phyloP scores from a whole-genome alignment of 257 asterid genomes.

The Vinca minor region DNA sequence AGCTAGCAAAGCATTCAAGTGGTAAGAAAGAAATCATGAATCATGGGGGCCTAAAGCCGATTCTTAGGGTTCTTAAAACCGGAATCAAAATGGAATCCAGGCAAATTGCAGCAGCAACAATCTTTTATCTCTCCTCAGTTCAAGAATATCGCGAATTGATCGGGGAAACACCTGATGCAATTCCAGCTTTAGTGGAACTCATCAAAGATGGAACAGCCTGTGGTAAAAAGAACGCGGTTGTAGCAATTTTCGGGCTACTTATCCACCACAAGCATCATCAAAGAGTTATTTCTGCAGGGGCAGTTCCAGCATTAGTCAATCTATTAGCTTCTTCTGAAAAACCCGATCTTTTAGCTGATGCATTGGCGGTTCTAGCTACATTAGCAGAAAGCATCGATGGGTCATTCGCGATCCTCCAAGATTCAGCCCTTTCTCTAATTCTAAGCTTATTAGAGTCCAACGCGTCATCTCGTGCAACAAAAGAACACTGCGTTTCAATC shows the following conservation, averaged over 20 bases:
- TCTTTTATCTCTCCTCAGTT: slow-evolving; percentile 53
- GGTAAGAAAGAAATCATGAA: slow-evolving; percentile 49
- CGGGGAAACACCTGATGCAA: slow-evolving; percentile 36
- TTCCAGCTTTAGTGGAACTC: slow-evolving; percentile 42
- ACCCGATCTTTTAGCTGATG: slow-evolving; percentile 41
- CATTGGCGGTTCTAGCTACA: slow-evolving; percentile 49
- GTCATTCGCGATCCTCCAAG: slow-evolving; percentile 30
- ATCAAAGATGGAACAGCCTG: slow-evolving; percentile 43
- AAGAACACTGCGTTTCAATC: slow-evolving; percentile 52
- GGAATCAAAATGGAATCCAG: slow-evolving; percentile 40
- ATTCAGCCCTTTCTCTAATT: slow-evolving; percentile 26
- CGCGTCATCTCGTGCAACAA: slow-evolving; percentile 42
- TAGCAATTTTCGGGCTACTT: slow-evolving; percentile 47
- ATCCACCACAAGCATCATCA: slow-evolving; percentile 34
- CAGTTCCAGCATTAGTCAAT: slow-evolving; percentile 28
- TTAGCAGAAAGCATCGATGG: slow-evolving; percentile 44
- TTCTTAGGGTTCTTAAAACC: slow-evolving; percentile 34
- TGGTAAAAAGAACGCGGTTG: slow-evolving; percentile 60
- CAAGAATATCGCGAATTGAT: slow-evolving; percentile 42
- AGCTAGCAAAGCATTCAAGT: slow-evolving; percentile 53
- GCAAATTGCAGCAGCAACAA: slow-evolving; percentile 61
- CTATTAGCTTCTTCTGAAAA: slow-evolving; percentile 37
- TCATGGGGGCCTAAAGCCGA: slow-evolving; percentile 29
- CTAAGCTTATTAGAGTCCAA: slow-evolving; percentile 19
- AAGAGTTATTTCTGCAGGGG: slow-evolving; percentile 33